phyloP scores from a whole-genome alignment of 306 rosid genomes.

The Vicia faba region DNA sequence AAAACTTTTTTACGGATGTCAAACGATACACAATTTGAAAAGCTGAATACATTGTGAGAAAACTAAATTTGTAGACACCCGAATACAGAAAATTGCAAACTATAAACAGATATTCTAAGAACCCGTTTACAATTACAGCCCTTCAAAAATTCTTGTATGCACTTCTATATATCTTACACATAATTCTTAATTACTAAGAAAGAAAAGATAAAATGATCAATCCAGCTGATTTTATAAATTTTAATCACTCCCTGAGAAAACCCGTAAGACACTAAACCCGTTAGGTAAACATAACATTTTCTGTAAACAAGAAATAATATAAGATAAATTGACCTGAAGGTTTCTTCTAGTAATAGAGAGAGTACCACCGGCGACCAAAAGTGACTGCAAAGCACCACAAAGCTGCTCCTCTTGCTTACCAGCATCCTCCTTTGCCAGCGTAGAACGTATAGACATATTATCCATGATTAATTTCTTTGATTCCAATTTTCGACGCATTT shows the following conservation, averaged over 20 bases:
- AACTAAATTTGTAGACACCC: background rate
- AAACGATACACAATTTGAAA: conserved; percentile 6
- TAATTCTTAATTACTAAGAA: background rate
- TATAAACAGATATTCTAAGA: background rate
- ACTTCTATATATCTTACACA: conserved; percentile 10
- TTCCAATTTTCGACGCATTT: conserved; percentile 77
- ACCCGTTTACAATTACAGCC: background rate
- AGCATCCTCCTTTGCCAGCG: conserved; percentile 61
- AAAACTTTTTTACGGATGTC: background rate
- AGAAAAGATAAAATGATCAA: background rate
- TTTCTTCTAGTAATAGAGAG: conserved; percentile 75
- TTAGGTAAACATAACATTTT: background rate
- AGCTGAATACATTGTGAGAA: background rate
- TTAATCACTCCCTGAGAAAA: background rate
- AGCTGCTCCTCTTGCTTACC: conserved; percentile 77
- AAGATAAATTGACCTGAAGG: conserved; percentile 61
- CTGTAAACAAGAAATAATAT: background rate
- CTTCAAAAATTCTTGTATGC: background rate
- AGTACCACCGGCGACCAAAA: conserved; percentile 80
- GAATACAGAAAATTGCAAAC: conserved; percentile 15
- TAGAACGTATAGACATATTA: conserved; percentile 51
- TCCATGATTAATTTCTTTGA: conserved; percentile 62
- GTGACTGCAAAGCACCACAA: conserved; percentile 67
- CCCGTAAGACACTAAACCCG: background rate
- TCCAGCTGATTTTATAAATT: background rate